Evolutionary conservation across 768 basidiomycete species (phyloP).

Genomic region (Psilocybe cubensis): DNA sequence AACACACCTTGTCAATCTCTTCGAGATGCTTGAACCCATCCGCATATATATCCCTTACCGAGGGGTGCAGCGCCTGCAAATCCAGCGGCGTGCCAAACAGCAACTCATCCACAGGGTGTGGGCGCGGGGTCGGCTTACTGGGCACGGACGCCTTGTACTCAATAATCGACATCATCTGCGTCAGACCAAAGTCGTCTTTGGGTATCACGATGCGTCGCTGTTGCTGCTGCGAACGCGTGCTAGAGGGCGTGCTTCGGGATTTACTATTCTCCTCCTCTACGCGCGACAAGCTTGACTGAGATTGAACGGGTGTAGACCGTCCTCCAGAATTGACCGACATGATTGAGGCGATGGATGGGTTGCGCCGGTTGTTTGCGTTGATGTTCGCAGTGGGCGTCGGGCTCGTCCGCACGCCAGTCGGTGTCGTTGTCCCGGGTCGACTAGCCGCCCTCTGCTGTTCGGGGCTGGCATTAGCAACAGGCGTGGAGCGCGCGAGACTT

Average conservation of each 20-base stretch:
- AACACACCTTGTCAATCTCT: conserved; percentile 75
- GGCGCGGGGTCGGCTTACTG: conserved; percentile 36
- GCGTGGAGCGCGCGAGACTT: conserved; percentile 11
- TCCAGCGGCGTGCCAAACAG: conserved; percentile 72
- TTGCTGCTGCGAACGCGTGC: conserved; percentile 31
- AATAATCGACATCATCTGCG: conserved; percentile 87
- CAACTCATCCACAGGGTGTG: conserved; percentile 73
- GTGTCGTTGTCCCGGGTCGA: conserved; percentile 38
- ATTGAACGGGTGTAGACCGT: conserved; percentile 25
- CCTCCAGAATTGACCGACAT: conserved; percentile 59
- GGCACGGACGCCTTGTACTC: conserved; percentile 52
- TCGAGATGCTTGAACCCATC: conserved; percentile 74
- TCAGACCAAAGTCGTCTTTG: conserved; percentile 86
- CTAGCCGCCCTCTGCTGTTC: conserved; percentile 10
- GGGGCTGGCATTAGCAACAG: conserved; percentile 1
- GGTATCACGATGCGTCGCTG: conserved; percentile 55
- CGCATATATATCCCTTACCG: conserved; percentile 71
- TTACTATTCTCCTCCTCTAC: conserved; percentile 25
- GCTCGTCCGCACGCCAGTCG: conserved; percentile 28
- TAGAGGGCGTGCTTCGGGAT: too few species aligned
- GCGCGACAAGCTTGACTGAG: conserved; percentile 25
- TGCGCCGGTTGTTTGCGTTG: conserved; percentile 45
- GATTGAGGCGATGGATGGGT: conserved; percentile 77
- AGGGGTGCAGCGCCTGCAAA: conserved; percentile 67
- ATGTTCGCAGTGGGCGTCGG: conserved; percentile 7